A percentile compares a stretch with the other conserved stretches of the same genome.
These are phyloP conservation scores for Vaccinium vitisidaea DNA, from an alignment of 148 eudicot genomes.

Conservation along the genomic window DNA sequence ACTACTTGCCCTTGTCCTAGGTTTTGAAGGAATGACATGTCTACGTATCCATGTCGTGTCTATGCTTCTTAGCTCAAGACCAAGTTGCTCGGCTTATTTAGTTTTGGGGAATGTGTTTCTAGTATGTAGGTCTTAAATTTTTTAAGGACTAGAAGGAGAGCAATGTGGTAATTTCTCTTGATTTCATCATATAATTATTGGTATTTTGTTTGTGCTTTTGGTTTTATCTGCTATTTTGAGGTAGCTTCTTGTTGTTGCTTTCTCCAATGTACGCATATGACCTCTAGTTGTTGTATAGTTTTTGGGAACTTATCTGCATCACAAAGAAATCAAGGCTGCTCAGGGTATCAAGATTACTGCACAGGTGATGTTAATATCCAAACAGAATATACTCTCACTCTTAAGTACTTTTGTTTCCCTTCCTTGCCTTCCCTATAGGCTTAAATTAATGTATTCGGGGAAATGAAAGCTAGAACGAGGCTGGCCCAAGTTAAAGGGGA, in stretches of 20 bases:
- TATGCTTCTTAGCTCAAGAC: not conserved
- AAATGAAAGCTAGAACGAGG: not conserved
- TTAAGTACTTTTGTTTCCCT: not conserved
- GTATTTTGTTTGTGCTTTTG: not conserved
- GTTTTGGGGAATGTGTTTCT: not conserved
- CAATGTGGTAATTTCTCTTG: not conserved
- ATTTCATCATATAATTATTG: not conserved
- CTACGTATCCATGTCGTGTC: not conserved
- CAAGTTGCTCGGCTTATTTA: not conserved
- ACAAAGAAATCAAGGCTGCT: constrained; percentile 93
- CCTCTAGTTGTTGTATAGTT: constrained; percentile 15
- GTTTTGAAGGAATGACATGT: not conserved
- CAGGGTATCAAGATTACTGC: constrained; percentile 97
- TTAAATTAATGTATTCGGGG: not conserved
- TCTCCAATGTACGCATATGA: not conserved
- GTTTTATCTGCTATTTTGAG: not conserved
- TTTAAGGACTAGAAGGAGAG: not conserved
- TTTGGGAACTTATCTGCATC: constrained; percentile 87
- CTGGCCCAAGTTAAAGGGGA: not conserved
- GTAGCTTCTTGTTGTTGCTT: not conserved
- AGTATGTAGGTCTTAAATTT: not conserved
- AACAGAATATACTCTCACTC: not conserved
- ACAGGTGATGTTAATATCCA: constrained; percentile 52
- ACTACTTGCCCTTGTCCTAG: not conserved
- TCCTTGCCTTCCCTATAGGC: not conserved